A percentile compares a stretch with the other conserved stretches of the same genome.
These are phyloP conservation scores for Scenedesmus sp. DNA, from an alignment of 163 green algal species.

Conservation along the genomic window DNA sequence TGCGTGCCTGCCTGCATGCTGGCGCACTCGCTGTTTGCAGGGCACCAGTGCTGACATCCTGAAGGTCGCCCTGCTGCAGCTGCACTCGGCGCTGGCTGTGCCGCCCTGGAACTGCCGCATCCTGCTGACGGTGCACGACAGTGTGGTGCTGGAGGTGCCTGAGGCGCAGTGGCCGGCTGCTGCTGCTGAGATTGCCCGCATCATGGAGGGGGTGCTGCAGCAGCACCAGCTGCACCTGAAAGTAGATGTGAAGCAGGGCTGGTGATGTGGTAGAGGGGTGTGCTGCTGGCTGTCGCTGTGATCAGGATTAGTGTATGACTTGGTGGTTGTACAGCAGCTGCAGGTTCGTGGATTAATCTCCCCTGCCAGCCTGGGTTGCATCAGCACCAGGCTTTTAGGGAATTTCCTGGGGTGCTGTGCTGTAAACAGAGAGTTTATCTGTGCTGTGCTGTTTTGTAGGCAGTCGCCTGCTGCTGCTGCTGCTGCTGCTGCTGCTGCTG, in stretches of 20 bases:
- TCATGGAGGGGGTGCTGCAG: slow-evolving; percentile 23
- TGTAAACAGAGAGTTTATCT: no score
- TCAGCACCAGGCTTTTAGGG: no score
- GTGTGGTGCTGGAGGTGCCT: slow-evolving; percentile 34
- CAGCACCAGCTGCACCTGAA: slow-evolving; percentile 3
- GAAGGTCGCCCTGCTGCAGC: slow-evolving; percentile 27
- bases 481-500: no score
- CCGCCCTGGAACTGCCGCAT: slow-evolving; percentile 12
- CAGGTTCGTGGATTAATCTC: no score
- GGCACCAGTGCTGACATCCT: slow-evolving; percentile 35
- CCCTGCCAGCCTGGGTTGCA: no score
- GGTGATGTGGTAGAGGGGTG: background rate
- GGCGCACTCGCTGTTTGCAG: background rate
- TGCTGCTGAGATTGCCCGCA: background rate
- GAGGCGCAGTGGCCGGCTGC: background rate
- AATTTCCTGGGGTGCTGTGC: no score
- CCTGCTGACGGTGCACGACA: slow-evolving; percentile 39
- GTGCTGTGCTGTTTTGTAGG: no score
- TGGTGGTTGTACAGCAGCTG: no score
- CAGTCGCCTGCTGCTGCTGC: no score
- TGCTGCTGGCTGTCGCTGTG: background rate
- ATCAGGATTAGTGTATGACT: no score
- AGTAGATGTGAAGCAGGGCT: slow-evolving; percentile 1
- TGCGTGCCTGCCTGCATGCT: background rate
- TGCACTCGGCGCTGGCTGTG: slow-evolving; percentile 1